Base-by-base conservation (phyloP, 2,329 filamentous ascomycete species). In the Nemania sp. region DNA sequence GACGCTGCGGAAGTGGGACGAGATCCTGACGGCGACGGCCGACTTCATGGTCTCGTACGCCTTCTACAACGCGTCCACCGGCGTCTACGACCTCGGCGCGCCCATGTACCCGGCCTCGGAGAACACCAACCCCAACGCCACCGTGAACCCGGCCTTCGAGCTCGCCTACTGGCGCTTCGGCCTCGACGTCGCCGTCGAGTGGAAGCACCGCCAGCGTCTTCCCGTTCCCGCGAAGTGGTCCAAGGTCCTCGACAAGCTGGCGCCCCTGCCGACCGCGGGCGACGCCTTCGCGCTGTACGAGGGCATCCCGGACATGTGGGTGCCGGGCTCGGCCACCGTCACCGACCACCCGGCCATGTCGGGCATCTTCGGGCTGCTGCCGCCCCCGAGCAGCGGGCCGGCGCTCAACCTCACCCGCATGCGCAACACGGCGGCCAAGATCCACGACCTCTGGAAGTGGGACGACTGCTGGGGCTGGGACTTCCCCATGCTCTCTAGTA, bases 161-260 rank as follows among this genome's bases (percentile, higher is more conserved):
- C 73, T 83, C 5, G 81, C 84, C 6, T 87, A 87, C 71, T 87
- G 84, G 84, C 77, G 81, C 15, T 87, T 87, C 60, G 85, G 85
- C 1, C 76, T 87, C 15, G 78, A 82, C 21, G 70, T 86, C 1
- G 85, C 84, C 3, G 74, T 76, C 2, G 66, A 72, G 10, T 87
- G 85, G 84, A 83, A 82, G 67, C 59, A 72, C 48, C 75, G 83
- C 3, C 80, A 81, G 49, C 73, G 73, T 2, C 72, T 78, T n/a
- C 46, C 74, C 0, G 70, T 79, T 0, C 83, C 84, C 0, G 47
- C 66, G 0, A 65, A 69, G 2, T 87, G 84, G 84, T 70, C 69
- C 0, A 70, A 69, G 1, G 81, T 87, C 2, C 75, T 77, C 21
- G 76, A 83, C 11, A 78, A 80, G n/a, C 75, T 87, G 12, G 82